Base-by-base conservation (phyloP, 768 basidiomycete genomes). In the Lactarius tabidus region DNA sequence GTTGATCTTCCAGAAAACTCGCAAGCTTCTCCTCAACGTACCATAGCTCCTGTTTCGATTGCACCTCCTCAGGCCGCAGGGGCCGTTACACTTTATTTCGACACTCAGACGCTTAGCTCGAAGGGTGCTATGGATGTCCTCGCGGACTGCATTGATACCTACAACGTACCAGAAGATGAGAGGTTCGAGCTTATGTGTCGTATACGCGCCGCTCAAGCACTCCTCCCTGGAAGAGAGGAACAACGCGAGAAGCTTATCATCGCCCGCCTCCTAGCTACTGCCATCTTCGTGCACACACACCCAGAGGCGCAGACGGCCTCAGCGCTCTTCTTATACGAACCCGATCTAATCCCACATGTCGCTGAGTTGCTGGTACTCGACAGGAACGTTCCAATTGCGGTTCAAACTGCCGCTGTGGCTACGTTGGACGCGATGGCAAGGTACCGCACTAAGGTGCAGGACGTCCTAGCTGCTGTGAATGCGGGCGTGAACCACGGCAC, bases 401-500 rank as follows among this genome's bases (percentile, higher is more conserved):
- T 97, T 8, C 91, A 95, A 75, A 89, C 89, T 2, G 88, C 91
- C 1, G 91, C 95, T 18, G 83, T 98, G 62, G 84, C 89, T 31
- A 89, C 92, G n/a, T 81, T 98, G 64, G 97, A 99, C 74, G 92
- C 92, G 17, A 83, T 96, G 63, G 89, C 88, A 15, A 82, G 93
- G 67, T 95, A 96, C 74, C 85, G 93, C 66, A 81, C 79, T 65
- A 93, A 89, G 73, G 82, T 91, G 39, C 85, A 87, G 70, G 97
- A 98, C 72, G 93, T 96, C 43, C 76, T 97, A 54, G 88, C 89
- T 6, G 89, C 95, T 1, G 84, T 98, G 41, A 97, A 97, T 73
- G 95, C 93, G 29, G 93, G 93, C 52, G 93, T 98, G 61, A 97
- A 94, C 71, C 97, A 98, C 72, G 97, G 97, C 15, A 89, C 94